phyloP scores from a whole-genome alignment of 768 basidiomycete genomes.

The Suillus plorans region DNA sequence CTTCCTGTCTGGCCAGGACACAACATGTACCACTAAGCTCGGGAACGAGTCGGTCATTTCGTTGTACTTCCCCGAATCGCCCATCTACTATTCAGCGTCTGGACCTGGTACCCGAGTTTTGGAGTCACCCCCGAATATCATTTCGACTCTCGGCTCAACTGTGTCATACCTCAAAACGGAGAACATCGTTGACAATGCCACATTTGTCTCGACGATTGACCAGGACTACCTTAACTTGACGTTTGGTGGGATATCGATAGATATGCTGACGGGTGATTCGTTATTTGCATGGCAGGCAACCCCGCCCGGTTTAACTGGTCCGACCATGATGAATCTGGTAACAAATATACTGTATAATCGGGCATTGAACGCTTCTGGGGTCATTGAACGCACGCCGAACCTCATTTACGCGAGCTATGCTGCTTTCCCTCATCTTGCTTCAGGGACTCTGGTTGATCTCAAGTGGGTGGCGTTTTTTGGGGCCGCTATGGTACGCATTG shows the following conservation, averaged over 20 bases:
- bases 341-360: conserved; percentile 66
- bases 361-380: conserved; percentile 54
- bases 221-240: conserved; percentile 54
- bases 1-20: conserved; percentile 52
- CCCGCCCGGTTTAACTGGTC: conserved; percentile 57
- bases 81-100: conserved; percentile 33
- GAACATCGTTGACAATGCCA: conserved; percentile 53
- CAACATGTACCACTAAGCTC: conserved; percentile 50
- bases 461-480: conserved; percentile 79
- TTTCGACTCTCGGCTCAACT: conserved; percentile 44
- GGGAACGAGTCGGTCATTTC: conserved; percentile 38
- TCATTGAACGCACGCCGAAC: conserved; percentile 36
- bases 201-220: conserved; percentile 55
- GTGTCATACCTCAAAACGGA: conserved; percentile 34
- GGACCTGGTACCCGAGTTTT: conserved; percentile 39
- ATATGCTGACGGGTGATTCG: conserved; percentile 46
- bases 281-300: conserved; percentile 73
- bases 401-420: conserved; percentile 60
- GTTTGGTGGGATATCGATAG: conserved; percentile 68
- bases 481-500: conserved; percentile 57
- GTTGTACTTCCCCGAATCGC: conserved; percentile 56
- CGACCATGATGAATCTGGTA: conserved; percentile 64
- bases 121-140: conserved; percentile 54
- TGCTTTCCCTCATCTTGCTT: conserved; percentile 54
- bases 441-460: conserved; percentile 57